Percentiles rank a stretch among this genome's conserved stretches.
These are phyloP conservation scores for Paraglomus occultum DNA, from an alignment of 192 early-diverging fungal species.

Conservation along the genomic window DNA sequence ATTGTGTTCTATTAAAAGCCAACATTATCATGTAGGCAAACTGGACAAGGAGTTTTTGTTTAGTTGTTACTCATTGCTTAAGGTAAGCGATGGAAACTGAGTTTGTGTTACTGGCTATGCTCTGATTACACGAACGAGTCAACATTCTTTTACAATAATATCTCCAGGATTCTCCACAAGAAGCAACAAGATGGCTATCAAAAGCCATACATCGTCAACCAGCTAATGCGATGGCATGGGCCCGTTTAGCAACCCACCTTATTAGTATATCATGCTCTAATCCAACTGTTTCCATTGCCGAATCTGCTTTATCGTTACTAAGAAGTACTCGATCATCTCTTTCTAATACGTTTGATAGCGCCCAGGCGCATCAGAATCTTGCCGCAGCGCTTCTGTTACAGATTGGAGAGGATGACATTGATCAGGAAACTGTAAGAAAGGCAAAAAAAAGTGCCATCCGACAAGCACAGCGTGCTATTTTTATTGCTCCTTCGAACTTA, in stretches of 20 bases:
- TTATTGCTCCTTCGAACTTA: slow-evolving; percentile 47
- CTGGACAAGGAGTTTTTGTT: slow-evolving; percentile 22
- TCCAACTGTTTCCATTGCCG: slow-evolving; percentile 35
- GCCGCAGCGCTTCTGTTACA: slow-evolving; percentile 37
- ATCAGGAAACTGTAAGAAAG: slow-evolving; percentile 31
- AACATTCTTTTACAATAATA: neutral
- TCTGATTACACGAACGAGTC: neutral
- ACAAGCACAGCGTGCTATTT: slow-evolving; percentile 40
- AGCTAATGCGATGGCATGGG: slow-evolving; percentile 39
- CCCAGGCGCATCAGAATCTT: slow-evolving; percentile 39
- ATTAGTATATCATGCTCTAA: slow-evolving; percentile 30
- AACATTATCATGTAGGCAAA: slow-evolving; percentile 33
- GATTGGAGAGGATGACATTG: slow-evolving; percentile 32
- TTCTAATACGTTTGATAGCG: slow-evolving; percentile 34
- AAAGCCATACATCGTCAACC: slow-evolving; percentile 48
- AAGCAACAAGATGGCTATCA: slow-evolving; percentile 37
- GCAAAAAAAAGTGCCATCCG: slow-evolving; percentile 27
- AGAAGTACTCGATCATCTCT: slow-evolving; percentile 16
- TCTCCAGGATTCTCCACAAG: slow-evolving; percentile 20
- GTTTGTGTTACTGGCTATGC: too few species aligned
- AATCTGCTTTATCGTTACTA: slow-evolving; percentile 33
- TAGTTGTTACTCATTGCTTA: slow-evolving; percentile 24
- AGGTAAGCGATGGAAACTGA: slow-evolving; percentile 29
- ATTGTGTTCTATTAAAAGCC: slow-evolving; percentile 32
- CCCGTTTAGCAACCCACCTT: slow-evolving; percentile 39